These are phyloP conservation scores for Raffaelea albimanens DNA, from an alignment of 2,329 filamentous ascomycete species.

Conservation along the genomic window DNA sequence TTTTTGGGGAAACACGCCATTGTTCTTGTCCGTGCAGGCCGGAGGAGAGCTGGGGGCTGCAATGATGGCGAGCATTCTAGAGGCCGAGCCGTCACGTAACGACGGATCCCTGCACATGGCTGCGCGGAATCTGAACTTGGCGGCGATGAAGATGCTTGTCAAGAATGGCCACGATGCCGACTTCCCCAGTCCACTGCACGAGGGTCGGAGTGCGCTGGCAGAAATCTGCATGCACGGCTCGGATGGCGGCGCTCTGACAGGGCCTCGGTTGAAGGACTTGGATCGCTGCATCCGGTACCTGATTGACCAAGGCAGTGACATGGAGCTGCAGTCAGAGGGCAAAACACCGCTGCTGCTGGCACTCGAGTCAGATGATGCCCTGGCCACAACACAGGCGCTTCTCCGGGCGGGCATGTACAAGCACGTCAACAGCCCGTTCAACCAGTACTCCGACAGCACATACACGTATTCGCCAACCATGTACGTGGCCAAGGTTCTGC, in stretches of 20 bases:
- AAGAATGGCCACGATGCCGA: conserved; percentile 53
- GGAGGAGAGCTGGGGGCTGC: conserved; percentile 42
- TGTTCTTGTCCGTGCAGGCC: conserved; percentile 49
- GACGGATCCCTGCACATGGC: conserved; percentile 61
- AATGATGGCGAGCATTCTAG: conserved; percentile 46
- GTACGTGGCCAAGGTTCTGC: conserved; percentile 43
- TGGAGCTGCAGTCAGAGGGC: conserved; percentile 43
- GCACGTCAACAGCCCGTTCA: conserved; percentile 50
- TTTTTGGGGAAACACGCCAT: conserved; percentile 45
- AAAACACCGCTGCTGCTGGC: conserved; percentile 53
- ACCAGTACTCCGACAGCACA: conserved; percentile 40
- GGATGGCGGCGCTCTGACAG: conserved; percentile 28
- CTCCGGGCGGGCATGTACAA: conserved; percentile 58
- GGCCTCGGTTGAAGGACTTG: conserved; percentile 41
- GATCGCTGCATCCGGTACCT: conserved; percentile 48
- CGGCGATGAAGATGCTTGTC: conserved; percentile 46
- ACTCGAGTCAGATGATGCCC: conserved; percentile 44
- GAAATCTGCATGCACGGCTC: conserved; percentile 53
- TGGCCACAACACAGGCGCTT: conserved; percentile 46
- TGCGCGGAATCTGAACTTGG: conserved; percentile 47
- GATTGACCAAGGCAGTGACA: conserved; percentile 46
- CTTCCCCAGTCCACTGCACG: conserved; percentile 53
- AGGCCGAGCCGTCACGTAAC: conserved; percentile 46
- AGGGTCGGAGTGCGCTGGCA: conserved; percentile 52
- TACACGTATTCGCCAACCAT: conserved; percentile 56